Base-by-base conservation (phyloP, 2,329 filamentous ascomycete genomes). In the Penicillium polonicum region DNA sequence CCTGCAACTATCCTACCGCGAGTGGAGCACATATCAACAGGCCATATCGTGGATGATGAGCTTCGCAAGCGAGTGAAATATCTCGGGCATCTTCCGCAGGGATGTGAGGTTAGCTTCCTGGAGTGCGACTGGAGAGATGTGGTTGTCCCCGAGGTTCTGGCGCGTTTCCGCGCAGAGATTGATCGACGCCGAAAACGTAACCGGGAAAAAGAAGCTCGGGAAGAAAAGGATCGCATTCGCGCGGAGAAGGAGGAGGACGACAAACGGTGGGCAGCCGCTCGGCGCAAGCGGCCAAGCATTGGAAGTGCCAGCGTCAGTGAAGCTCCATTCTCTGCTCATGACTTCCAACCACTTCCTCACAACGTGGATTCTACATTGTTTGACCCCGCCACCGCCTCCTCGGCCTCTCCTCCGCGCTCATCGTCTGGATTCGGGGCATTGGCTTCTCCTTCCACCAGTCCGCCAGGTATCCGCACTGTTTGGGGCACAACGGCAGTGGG, bases 41-140 rank as follows among this genome's bases (percentile, higher is more conserved):
- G 91, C 1, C 91, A 96, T 69, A 87, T 91, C 5, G 86, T 97
- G 5, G 92, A 97, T 65, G 92, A 96, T 68, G 87, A 88, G 17
- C 74, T 96, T 52, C 86, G 92, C 46, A 92, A 89, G 70, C 85
- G 91, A 33, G 87, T 90, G 55, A 96, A 94, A 72, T 97, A 96
- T 64, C 82, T 97, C 3, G 85, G 86, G 0, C 92, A 97, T 73
- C 81, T 97, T 6, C 92, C 92, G 0, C 87, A 89, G 50, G 92
- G 92, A n/a, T 96, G 92, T 72, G 88, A 96, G 64, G 90, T 97
- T 42, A 91, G 83, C 64, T 96, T 96, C 68, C 75, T 97, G 1
- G 92, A 97, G 75, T 97, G 92, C 70, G 92, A 97, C 72, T 97
- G 92, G 92, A 92, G 90, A 3, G 92, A 96, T 64, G 90, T 94